phyloP scores from a whole-genome alignment of 805 yeast genomes.

The Candida hispaniensis region DNA sequence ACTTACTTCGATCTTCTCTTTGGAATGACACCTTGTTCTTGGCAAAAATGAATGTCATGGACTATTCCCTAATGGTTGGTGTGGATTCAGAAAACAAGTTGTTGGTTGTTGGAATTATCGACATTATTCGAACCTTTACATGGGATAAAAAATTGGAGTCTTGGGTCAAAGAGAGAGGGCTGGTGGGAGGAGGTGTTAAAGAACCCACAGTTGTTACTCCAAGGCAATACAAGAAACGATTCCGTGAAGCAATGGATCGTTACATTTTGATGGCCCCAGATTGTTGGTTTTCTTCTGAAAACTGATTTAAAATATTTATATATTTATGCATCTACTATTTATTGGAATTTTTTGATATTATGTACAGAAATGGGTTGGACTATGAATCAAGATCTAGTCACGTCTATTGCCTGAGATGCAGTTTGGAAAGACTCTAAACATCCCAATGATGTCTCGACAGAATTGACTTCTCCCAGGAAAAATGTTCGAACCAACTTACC shows the following conservation, averaged over 20 bases:
- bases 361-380: no score
- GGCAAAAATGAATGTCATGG: slow-evolving; percentile 98
- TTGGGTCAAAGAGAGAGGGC: slow-evolving; percentile 94
- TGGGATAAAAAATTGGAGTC: slow-evolving; percentile 98
- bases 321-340: no score
- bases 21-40: slow-evolving; percentile 93
- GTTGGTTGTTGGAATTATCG: slow-evolving; percentile 85
- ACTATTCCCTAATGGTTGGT: slow-evolving; percentile 89
- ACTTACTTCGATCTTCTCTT: slow-evolving; percentile 70
- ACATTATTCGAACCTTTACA: slow-evolving; percentile 89
- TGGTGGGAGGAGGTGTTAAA: slow-evolving; percentile 76
- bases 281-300: no score
- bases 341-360: no score
- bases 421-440: no score
- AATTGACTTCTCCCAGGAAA: no score
- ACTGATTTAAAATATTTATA: no score
- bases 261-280: slow-evolving; percentile 93
- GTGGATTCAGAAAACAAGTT: slow-evolving; percentile 54
- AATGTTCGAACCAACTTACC: slow-evolving; percentile 44
- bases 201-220: slow-evolving; percentile 98
- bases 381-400: no score
- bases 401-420: no score
- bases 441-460: no score
- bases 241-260: slow-evolving; percentile 95
- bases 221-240: slow-evolving; percentile 84